Conservation (phyloP, 202 grass and related monocot species). For the Brachypodium distachyon region DNA sequence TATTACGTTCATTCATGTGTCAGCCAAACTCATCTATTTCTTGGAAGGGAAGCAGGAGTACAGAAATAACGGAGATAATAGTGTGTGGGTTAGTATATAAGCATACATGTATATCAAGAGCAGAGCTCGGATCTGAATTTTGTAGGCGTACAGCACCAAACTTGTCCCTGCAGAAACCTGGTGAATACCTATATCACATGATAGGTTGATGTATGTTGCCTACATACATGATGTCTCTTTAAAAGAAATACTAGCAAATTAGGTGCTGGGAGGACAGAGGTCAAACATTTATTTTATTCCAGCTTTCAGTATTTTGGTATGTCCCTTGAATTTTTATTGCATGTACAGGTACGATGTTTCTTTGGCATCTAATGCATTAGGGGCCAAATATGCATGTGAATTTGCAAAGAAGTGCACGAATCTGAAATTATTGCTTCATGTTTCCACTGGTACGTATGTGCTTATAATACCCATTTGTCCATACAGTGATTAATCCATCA, state of each 20-base stretch:
- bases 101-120: too few species aligned
- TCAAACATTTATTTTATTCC: not conserved
- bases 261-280: not conserved
- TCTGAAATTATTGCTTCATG: slow-evolving; percentile 53
- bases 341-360: slow-evolving; percentile 51
- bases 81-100: too few species aligned
- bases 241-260: not conserved
- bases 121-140: too few species aligned
- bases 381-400: slow-evolving; percentile 35
- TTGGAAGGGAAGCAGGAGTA: too few species aligned
- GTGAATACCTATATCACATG: too few species aligned
- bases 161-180: too few species aligned
- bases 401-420: slow-evolving; percentile 52
- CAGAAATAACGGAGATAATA: too few species aligned
- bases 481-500: not conserved
- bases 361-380: slow-evolving; percentile 43
- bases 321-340: not conserved
- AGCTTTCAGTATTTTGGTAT: not conserved
- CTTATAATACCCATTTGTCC: not conserved
- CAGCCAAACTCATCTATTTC: too few species aligned
- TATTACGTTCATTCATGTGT: too few species aligned
- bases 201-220: too few species aligned
- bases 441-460: slow-evolving; percentile 46
- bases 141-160: too few species aligned
- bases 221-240: not conserved